phyloP scores from a whole-genome alignment of 768 basidiomycete species.

The Multifurca ochricompacta region DNA sequence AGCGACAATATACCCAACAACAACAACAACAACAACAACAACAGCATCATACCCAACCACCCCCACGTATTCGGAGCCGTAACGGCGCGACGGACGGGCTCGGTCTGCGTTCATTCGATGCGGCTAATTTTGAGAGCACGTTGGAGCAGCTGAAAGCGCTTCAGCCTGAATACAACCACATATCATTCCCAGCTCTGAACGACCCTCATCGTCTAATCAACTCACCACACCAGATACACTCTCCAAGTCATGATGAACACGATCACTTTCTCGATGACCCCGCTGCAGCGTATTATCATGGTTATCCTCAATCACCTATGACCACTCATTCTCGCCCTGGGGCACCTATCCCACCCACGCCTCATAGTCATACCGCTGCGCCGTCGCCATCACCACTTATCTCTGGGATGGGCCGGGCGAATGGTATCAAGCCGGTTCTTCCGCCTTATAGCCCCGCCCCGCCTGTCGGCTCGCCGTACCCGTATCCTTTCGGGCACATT shows the following conservation, averaged over 20 bases:
- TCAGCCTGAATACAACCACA: constrained; percentile 2
- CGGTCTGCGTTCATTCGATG: constrained; percentile 18
- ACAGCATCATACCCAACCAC: constrained; percentile 2
- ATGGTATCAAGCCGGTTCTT: constrained; percentile 26
- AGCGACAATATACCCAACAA: too few relatives aligned
- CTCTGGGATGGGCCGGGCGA: constrained; percentile 40
- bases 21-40: constrained; percentile 1
- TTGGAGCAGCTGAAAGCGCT: constrained; percentile 16
- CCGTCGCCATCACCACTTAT: constrained; percentile 65
- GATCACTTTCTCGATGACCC: constrained; percentile 55
- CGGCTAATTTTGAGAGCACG: constrained; percentile 11
- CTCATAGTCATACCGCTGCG: constrained; percentile 65
- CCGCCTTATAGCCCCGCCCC: constrained; percentile 45
- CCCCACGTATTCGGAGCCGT: constrained; percentile 17
- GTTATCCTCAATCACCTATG: constrained; percentile 44
- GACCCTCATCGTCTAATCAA: background rate
- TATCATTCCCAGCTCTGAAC: background rate
- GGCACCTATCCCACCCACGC: constrained; percentile 75
- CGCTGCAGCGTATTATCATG: constrained; percentile 49
- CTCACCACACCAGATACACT: constrained; percentile 25
- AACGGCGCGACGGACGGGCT: constrained; percentile 20
- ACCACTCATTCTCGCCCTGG: constrained; percentile 41
- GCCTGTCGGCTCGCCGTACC: constrained; percentile 68
- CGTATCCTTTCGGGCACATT: constrained; percentile 69
- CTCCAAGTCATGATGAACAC: constrained; percentile 44